Evolutionary conservation across 2,329 filamentous ascomycete species (phyloP), one percentile per base, ranked within the genome.

Genomic region (Hypoxylon sp.): DNA sequence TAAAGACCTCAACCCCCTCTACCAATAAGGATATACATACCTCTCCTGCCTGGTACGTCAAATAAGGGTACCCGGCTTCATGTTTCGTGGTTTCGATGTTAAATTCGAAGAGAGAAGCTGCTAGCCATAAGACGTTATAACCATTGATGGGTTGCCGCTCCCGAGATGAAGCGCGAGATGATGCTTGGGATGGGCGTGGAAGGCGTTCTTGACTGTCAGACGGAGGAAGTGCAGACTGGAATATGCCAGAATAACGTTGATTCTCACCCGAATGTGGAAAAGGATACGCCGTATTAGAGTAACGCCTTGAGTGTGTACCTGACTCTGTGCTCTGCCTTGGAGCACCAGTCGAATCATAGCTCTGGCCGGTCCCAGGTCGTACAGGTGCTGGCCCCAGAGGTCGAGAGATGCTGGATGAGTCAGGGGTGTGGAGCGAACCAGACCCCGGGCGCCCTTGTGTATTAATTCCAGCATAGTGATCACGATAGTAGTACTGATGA

Each of bases 11-110:
- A 7, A 21, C 7, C 10, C 10, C n/a, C n/a, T 36, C 46, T 55
- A 21, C 25, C 49, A 6, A 11, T 28, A 38, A 30, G 38, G 52
- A 63, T 58, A 13, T 5, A 81, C 86, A 75, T 78, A 91, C 90
- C 84, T 99, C 96, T 71, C 96, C 96, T 58, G 94, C 93, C 72
- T 95, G 93, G 80, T 99, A 99, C 48, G 94, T 96, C 67, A 99
- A 84, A 78, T 99, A 99, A 19, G 95, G 94, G 80, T 97, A 98
- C 23, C 96, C 96, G 66, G 92, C 95, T 81, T 98, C 96, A 63
- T 93, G 90, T 74, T 97, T 93, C 25, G 94, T 92, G 23, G 92
- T 93, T 76, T 95, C 93, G 76, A 98, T 98, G 75, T 97, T 97
- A 82, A 98, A 99, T 79, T 98, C 94, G 77, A 97, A 98, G 32